Evolutionary conservation across 2,329 filamentous ascomycete genomes (phyloP).

Genomic region (Periconia sp.): DNA sequence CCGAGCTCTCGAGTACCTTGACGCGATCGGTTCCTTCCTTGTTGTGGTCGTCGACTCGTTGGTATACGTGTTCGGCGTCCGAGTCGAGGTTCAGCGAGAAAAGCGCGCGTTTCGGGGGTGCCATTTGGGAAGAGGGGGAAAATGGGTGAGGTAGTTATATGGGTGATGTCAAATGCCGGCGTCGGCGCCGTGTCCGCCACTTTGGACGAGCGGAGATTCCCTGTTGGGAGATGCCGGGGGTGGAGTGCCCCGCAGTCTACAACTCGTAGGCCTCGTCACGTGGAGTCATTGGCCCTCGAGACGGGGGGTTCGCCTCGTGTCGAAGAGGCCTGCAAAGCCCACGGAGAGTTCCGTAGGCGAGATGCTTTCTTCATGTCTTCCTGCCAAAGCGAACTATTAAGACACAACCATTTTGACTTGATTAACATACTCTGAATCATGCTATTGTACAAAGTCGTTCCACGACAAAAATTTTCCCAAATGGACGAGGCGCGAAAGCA

Average conservation of each 20-base stretch:
- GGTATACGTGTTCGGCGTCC: constrained; percentile 46
- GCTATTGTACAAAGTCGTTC: no score
- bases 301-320: constrained; percentile 2
- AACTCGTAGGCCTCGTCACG: constrained; percentile 9
- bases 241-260: constrained; percentile 1
- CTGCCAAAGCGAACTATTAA: no score
- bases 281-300: constrained; percentile 4
- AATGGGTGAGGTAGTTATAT: constrained; percentile 26
- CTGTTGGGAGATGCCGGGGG: constrained; percentile 3
- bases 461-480: no score
- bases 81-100: constrained; percentile 49
- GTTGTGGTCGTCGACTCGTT: constrained; percentile 44
- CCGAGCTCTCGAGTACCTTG: constrained; percentile 42
- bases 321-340: no score
- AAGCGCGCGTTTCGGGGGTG: constrained; percentile 37
- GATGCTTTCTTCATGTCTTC: no score
- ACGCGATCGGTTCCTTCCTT: constrained; percentile 37
- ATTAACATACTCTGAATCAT: no score
- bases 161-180: not conserved
- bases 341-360: no score
- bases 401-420: no score
- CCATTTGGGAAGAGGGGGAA: constrained; percentile 18
- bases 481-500: no score
- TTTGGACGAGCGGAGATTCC: constrained; percentile 4
- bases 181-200: constrained; percentile 5